These are phyloP conservation scores for Fusarium sp. DNA, from an alignment of 2,329 filamentous ascomycete species.

Conservation along the genomic window DNA sequence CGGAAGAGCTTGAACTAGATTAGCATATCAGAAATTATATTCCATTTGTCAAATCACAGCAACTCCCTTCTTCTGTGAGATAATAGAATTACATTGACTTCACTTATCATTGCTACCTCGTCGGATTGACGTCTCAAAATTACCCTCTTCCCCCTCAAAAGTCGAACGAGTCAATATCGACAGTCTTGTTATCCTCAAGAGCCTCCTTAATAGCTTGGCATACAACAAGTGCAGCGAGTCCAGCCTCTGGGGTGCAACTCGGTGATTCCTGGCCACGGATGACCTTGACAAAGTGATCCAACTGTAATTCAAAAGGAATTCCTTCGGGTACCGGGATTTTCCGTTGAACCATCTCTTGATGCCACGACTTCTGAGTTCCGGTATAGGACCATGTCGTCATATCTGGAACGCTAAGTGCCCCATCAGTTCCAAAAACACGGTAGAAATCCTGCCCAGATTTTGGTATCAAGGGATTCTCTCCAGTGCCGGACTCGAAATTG, in stretches of 20 bases:
- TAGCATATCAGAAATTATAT: background rate
- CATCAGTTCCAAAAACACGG: slow-evolving; percentile 66
- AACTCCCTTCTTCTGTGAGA: too few relatives aligned
- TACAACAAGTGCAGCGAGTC: slow-evolving; percentile 63
- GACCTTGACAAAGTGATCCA: slow-evolving; percentile 64
- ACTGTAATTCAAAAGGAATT: slow-evolving; percentile 64
- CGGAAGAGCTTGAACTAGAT: background rate
- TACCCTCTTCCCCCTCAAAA: background rate
- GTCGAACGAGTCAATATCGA: slow-evolving; percentile 34
- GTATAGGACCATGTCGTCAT: slow-evolving; percentile 63
- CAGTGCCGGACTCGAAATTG: slow-evolving; percentile 68
- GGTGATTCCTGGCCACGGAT: slow-evolving; percentile 57
- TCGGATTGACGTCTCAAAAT: background rate
- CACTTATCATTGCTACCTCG: background rate
- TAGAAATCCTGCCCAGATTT: slow-evolving; percentile 60
- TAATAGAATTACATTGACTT: background rate
- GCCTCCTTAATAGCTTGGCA: slow-evolving; percentile 63
- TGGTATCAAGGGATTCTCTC: slow-evolving; percentile 68
- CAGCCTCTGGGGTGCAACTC: slow-evolving; percentile 62
- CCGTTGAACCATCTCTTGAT: slow-evolving; percentile 50
- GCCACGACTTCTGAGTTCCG: slow-evolving; percentile 56
- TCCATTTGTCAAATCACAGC: too few relatives aligned
- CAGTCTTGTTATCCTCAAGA: slow-evolving; percentile 49
- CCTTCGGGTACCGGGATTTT: slow-evolving; percentile 34
- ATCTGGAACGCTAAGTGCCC: slow-evolving; percentile 65